These are phyloP conservation scores for Phytophthora meadii DNA, from an alignment of 352 stramenopile genomes.

Conservation along the genomic window DNA sequence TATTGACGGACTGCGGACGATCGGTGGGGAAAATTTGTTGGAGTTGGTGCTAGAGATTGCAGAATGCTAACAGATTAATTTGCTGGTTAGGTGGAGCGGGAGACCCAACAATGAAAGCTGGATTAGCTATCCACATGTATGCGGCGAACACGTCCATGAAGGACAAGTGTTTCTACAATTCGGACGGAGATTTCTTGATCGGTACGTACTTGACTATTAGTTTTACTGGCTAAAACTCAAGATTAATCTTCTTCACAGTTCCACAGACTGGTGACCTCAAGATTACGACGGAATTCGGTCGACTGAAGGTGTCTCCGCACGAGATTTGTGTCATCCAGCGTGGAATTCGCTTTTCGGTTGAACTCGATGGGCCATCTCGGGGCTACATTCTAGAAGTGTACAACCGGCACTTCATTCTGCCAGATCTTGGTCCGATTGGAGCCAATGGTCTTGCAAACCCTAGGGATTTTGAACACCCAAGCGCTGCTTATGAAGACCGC, in stretches of 20 bases:
- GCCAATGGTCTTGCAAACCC: conserved; percentile 97
- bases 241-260: conserved; percentile 47
- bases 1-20: conserved; percentile 87
- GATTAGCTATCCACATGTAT: conserved; percentile 96
- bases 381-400: conserved; percentile 97
- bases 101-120: conserved; percentile 90
- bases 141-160: conserved; percentile 90
- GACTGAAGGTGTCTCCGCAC: conserved; percentile 81
- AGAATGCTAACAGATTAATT: background rate
- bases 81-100: conserved; percentile 69
- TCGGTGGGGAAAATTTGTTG: conserved; percentile 42
- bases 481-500: conserved; percentile 90
- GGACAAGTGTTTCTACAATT: conserved; percentile 94
- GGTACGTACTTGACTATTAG: conserved; percentile 29
- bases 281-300: conserved; percentile 95
- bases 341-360: conserved; percentile 94
- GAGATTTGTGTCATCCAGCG: conserved; percentile 97
- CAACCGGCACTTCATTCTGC: conserved; percentile 95
- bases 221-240: background rate
- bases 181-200: conserved; percentile 97
- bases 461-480: conserved; percentile 94
- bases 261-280: conserved; percentile 91
- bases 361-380: conserved; percentile 80
- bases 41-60: background rate
- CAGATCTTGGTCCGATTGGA: conserved; percentile 95